These are phyloP conservation scores for Stellera chamaejasme DNA, from an alignment of 345 rosid species.

Conservation along the genomic window DNA sequence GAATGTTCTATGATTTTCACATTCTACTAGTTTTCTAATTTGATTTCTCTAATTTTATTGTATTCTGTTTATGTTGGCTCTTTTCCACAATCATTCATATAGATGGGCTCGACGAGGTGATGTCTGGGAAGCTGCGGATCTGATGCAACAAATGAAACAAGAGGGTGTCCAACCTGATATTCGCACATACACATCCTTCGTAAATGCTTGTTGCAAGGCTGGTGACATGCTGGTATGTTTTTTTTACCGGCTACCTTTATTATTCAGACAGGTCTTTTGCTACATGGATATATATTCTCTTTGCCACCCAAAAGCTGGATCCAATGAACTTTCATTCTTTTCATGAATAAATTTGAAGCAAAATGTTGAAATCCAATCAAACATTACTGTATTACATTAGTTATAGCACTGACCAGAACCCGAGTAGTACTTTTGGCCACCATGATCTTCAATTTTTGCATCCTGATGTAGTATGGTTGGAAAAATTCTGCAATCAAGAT, in stretches of 20 bases:
- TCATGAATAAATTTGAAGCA: no score
- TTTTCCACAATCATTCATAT: background rate
- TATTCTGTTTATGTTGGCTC: background rate
- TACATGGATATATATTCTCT: no score
- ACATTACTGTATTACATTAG: no score
- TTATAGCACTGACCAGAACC: no score
- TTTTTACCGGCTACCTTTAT: background rate
- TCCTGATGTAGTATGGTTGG: background rate
- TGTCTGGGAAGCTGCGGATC: constrained; percentile 96
- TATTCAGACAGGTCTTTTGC: background rate
- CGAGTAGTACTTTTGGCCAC: no score
- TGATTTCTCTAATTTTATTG: background rate
- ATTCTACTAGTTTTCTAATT: background rate
- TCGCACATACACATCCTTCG: constrained; percentile 86
- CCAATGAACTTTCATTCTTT: no score
- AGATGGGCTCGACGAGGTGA: constrained; percentile 99
- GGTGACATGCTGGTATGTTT: constrained; percentile 83
- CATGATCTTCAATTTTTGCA: no score
- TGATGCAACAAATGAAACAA: constrained; percentile 87
- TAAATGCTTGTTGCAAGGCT: constrained; percentile 92
- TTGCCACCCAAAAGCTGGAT: no score
- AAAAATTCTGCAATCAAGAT: no score
- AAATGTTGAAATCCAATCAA: no score
- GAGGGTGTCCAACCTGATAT: constrained; percentile 88
- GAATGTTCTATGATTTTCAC: background rate